Evolutionary conservation across 768 basidiomycete genomes (phyloP), one percentile per base, ranked within the genome.

Genomic region (Panellus pusillus): DNA sequence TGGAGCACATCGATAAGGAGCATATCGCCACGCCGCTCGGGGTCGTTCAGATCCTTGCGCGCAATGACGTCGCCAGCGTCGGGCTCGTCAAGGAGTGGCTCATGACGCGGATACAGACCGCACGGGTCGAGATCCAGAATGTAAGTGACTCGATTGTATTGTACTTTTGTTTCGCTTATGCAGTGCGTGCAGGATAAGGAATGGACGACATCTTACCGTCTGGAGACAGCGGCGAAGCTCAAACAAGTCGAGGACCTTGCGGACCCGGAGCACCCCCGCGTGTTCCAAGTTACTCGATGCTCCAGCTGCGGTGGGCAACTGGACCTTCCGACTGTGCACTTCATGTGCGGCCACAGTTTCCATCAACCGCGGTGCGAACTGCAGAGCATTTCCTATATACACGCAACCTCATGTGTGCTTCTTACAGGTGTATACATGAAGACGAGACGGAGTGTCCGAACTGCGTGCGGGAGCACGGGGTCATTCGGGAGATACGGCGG

Each of bases 321-420:
- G 55, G 95, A 98, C 67, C 81, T 98, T 9, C 96, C 97, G 0
- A 89, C 84, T 59, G 79, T 98, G 6, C 95, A 98, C 69, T 98
- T 98, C 66, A 97, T 98, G 96, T 99, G 96, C 70, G 86, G 88
- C 63, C 97, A 98, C 67, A 93, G 91, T 56, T 98, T 92, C 73
- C 97, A 99, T 67, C 93, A 96, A 66, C 59, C 59, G 9, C 79
- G 94, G 92, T 91, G 71, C 66, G 70, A 52, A 2, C 17, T 44
- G 31, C 43, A 49, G 47, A 31, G 32, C 18, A 36, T 41, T 17
- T 31, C 32, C 28, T 46, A 18, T 38, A 31, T 2, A 12, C 27
- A 27, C 27, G 36, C 38, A 2, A 0, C n/a, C 42, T 38, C 29
- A 52, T 27, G 27, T 27, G 27, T 51, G 19, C 24, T 54, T 46